Evolutionary conservation across 1,284 basidiomycete species (phyloP), one percentile per base, ranked within the genome.

Genomic region (Ganoderma meredithae): DNA sequence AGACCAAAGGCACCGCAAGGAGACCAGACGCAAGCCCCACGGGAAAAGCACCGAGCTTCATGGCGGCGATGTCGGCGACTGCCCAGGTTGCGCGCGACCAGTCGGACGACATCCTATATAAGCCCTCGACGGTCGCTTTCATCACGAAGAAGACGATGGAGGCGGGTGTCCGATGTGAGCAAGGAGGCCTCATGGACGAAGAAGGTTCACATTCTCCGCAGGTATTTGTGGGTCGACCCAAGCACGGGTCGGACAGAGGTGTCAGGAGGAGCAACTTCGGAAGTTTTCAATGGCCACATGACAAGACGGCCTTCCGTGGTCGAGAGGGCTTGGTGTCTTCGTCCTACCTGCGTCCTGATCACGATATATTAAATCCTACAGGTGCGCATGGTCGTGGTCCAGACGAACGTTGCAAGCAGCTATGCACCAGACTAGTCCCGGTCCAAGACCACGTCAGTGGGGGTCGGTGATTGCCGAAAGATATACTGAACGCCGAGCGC

Each of bases 221-320:
- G 22, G 47, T 25, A 49, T 49, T 49, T 49, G 22, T 22, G 4
- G 27, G 36, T 19, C 1, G 39, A 22, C 17, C 27, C 12, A 8
- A 33, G 27, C 3, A 55, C 52, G 52, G 52, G 13, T 27, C 27
- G 27, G 10, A 55, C 27, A 44, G 25, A 40, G 41, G 22, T 39
- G 55, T 69, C 71, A 72, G 64, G 66, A 60, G 71, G 68, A 68
- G 33, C 68, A 72, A 64, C 56, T 40, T 72, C 71, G 71, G 71
- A 56, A 40, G 63, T 68, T 66, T 67, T 27, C 9, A 15, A 7
- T 10, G 36, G 52, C 62, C 71, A 68, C 71, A 70, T 72, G 71
- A 68, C 60, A 55, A 66, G 62, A 47, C 68, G 71, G 71, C 62
- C 56, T 52, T 67, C 68, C 70, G 70, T 31, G 27, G 27, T 55